Evolutionary conservation across 208 protist genomes (phyloP).

Genomic region (Lotmaria passim): DNA sequence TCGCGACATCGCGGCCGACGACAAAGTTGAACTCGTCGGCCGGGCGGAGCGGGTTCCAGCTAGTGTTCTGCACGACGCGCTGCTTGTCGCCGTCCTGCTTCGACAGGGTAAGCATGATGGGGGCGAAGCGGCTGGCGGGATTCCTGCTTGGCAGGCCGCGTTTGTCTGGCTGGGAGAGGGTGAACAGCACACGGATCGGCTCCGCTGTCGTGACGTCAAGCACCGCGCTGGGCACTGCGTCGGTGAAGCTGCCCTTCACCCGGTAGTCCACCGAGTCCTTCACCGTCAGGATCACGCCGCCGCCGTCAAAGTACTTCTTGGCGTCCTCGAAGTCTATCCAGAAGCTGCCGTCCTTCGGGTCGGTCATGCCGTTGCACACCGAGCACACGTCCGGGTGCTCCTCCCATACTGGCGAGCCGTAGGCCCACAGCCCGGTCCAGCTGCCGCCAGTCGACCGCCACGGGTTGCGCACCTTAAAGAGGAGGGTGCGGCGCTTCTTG

Average conservation of each 20-base stretch:
- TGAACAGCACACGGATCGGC: slow-evolving; percentile 43
- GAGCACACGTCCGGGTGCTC: slow-evolving; percentile 28
- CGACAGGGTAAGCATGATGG: slow-evolving; percentile 66
- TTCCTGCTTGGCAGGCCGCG: slow-evolving; percentile 40
- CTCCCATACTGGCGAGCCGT: slow-evolving; percentile 23
- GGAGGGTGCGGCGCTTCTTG: slow-evolving; percentile 14
- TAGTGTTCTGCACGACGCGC: slow-evolving; percentile 39
- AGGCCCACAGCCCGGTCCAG: slow-evolving; percentile 41
- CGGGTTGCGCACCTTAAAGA: slow-evolving; percentile 62
- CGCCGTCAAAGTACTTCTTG: slow-evolving; percentile 70
- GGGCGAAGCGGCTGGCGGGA: slow-evolving; percentile 37
- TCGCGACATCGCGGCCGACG: slow-evolving; percentile 57
- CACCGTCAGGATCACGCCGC: slow-evolving; percentile 44
- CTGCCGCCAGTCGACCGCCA: slow-evolving; percentile 12
- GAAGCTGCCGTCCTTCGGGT: slow-evolving; percentile 37
- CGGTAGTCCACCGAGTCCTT: slow-evolving; percentile 48
- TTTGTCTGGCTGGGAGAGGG: slow-evolving; percentile 76
- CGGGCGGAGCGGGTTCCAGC: slow-evolving; percentile 39
- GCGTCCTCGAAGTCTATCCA: slow-evolving; percentile 63
- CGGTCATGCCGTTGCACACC: slow-evolving; percentile 10
- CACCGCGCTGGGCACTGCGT: slow-evolving; percentile 46
- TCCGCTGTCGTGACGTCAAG: slow-evolving; percentile 51
- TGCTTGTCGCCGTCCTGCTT: slow-evolving; percentile 23
- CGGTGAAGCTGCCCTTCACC: slow-evolving; percentile 58
- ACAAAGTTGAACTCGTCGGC: slow-evolving; percentile 59